Percentiles rank a stretch among this genome's conserved stretches.
These are phyloP conservation scores for Sanguinoderma infundibulare DNA, from an alignment of 1,284 basidiomycete genomes.

Conservation along the genomic window DNA sequence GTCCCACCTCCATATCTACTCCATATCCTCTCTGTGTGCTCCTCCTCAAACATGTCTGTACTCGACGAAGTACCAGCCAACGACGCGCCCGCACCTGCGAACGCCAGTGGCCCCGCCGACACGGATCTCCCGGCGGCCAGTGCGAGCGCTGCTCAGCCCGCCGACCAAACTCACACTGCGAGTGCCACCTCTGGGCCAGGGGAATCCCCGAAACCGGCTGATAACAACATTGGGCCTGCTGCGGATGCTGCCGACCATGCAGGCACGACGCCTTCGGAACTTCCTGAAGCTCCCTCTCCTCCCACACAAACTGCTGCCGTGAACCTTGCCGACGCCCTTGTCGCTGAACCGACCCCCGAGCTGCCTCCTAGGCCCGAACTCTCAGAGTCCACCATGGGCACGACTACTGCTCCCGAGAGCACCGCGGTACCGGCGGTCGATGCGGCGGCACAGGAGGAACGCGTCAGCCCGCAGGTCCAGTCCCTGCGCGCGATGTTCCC, in stretches of 20 bases:
- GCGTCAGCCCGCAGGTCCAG: conserved; percentile 48
- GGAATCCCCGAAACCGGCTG: neutral
- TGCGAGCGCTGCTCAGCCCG: conserved; percentile 10
- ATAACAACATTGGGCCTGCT: no score
- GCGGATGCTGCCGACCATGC: neutral
- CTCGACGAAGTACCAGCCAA: conserved; percentile 5
- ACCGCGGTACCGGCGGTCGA: neutral
- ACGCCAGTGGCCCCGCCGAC: neutral
- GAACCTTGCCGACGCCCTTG: conserved; percentile 13
- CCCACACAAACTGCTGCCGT: conserved; percentile 1
- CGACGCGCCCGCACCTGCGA: neutral
- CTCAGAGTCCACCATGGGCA: conserved; percentile 10
- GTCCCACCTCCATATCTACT: neutral
- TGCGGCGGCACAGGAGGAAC: conserved; percentile 15
- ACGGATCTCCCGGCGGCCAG: neutral
- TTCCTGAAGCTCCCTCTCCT: neutral
- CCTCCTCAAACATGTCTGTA: conserved; percentile 11
- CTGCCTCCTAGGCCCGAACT: conserved; percentile 26
- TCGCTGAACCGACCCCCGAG: conserved; percentile 13
- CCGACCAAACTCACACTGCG: conserved; percentile 2
- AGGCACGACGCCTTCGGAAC: neutral
- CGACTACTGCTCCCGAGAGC: neutral
- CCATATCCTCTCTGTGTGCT: neutral
- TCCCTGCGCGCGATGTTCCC: conserved; percentile 76
- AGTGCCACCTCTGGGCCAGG: no score